Evolutionary conservation across 2,329 filamentous ascomycete species (phyloP).

Genomic region (Colletotrichum musicola): DNA sequence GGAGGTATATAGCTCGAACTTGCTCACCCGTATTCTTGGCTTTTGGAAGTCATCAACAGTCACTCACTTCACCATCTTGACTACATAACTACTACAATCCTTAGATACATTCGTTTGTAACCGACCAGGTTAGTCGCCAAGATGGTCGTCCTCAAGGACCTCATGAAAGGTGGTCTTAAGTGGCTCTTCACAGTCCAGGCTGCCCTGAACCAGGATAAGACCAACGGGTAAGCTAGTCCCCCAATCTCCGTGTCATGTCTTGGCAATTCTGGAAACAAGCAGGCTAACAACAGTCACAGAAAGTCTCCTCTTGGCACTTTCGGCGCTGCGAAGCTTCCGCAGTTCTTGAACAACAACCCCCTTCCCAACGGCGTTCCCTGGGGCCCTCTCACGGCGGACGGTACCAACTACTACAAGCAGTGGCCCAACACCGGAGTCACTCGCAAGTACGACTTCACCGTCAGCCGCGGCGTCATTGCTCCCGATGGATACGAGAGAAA

Average conservation of each 20-base stretch:
- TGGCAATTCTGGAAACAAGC: no score
- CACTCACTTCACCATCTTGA: slow-evolving; percentile 17
- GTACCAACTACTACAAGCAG: slow-evolving; percentile 63
- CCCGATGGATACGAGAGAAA: slow-evolving; percentile 68
- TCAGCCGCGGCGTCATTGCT: slow-evolving; percentile 62
- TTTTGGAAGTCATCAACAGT: slow-evolving; percentile 9
- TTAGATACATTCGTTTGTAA: slow-evolving; percentile 17
- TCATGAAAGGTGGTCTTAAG: slow-evolving; percentile 34
- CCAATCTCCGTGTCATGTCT: no score
- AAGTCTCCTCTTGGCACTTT: slow-evolving; percentile 57
- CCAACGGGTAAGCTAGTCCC: slow-evolving; percentile 52
- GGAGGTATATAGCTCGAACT: slow-evolving; percentile 32
- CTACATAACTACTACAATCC: background rate
- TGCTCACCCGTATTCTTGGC: slow-evolving; percentile 13
- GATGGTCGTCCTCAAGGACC: slow-evolving; percentile 43
- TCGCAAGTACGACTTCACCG: slow-evolving; percentile 65
- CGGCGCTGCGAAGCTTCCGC: slow-evolving; percentile 52
- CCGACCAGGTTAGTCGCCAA: slow-evolving; percentile 28
- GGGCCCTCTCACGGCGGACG: slow-evolving; percentile 56
- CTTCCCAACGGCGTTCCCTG: slow-evolving; percentile 64
- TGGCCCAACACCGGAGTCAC: slow-evolving; percentile 67
- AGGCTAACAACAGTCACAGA: slow-evolving; percentile 43
- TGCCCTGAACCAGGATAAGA: slow-evolving; percentile 49
- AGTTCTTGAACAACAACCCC: slow-evolving; percentile 63
- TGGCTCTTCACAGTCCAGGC: slow-evolving; percentile 41